A percentile compares a stretch with the other conserved stretches of the same genome.
These are phyloP conservation scores for Teunomyces stri DNA, from an alignment of 805 yeast species.

Conservation along the genomic window DNA sequence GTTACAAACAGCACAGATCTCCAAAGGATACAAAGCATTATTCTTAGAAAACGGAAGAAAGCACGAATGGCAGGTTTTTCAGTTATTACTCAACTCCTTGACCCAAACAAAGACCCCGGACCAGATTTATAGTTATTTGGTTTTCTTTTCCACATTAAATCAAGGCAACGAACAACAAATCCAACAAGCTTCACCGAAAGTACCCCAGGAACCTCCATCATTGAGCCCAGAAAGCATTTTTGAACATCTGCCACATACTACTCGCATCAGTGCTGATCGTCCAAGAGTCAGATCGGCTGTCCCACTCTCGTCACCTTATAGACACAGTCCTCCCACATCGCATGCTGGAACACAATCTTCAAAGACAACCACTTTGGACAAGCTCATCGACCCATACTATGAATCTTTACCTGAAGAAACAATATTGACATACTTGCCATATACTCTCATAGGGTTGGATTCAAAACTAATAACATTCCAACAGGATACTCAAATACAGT, in stretches of 20 bases:
- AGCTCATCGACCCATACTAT: conserved; percentile 25
- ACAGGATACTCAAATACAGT: conserved; percentile 25
- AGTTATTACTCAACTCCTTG: conserved; percentile 27
- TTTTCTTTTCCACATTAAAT: conserved; percentile 24
- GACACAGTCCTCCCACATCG: conserved; percentile 8
- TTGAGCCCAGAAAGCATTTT: conserved; percentile 6
- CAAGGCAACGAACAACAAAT: conserved; percentile 1
- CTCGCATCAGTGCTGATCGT: background rate
- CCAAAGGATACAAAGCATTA: conserved; percentile 19
- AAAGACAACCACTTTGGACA: conserved; percentile 7
- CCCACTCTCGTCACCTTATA: conserved; percentile 13
- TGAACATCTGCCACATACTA: background rate
- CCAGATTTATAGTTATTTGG: conserved; percentile 35
- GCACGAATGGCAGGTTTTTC: conserved; percentile 35
- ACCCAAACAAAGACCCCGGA: conserved; percentile 25
- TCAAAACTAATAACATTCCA: conserved; percentile 52
- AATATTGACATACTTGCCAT: conserved; percentile 36
- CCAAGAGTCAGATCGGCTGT: background rate
- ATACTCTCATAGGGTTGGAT: conserved; percentile 60
- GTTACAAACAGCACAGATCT: conserved; percentile 17
- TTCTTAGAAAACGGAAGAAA: conserved; percentile 25
- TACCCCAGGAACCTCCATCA: conserved; percentile 1
- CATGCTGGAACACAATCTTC: conserved; percentile 6
- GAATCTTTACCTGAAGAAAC: conserved; percentile 27
- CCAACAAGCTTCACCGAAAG: background rate